A percentile compares a stretch with the other conserved stretches of the same genome.
Evolutionary conservation across 257 asterid genomes (phyloP).

Genomic region (Rhazya stricta): DNA sequence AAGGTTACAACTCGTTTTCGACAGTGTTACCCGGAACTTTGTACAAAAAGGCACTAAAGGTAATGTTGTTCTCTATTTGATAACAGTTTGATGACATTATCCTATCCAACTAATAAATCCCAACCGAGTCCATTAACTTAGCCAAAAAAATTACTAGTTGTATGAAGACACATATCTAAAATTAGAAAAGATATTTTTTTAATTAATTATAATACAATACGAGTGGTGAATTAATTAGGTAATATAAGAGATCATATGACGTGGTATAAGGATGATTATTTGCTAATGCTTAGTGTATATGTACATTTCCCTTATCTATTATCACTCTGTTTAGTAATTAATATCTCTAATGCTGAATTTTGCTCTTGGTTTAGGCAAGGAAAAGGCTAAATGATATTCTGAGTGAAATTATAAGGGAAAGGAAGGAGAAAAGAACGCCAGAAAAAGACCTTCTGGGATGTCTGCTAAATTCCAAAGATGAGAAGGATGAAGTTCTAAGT

Average conservation of each 20-base stretch:
- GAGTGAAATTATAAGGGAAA: conserved; percentile 41
- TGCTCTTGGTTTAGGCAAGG: conserved; percentile 58
- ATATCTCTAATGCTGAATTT: neutral
- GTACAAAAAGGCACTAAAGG: conserved; percentile 57
- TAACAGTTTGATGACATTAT: neutral
- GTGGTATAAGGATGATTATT: too few species aligned
- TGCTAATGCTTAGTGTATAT: too few species aligned
- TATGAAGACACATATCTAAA: neutral
- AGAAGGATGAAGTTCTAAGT: conserved; percentile 33
- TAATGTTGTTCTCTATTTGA: conserved; percentile 1
- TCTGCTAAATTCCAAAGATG: conserved; percentile 43
- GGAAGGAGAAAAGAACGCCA: conserved; percentile 36
- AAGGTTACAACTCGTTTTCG: conserved; percentile 80
- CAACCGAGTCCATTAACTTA: neutral
- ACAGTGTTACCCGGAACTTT: conserved; percentile 55
- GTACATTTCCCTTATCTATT: neutral
- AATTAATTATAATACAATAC: too few species aligned
- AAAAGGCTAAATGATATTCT: conserved; percentile 58
- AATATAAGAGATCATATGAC: too few species aligned
- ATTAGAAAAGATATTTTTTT: too few species aligned
- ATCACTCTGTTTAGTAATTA: neutral
- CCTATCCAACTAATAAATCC: neutral
- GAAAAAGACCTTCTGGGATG: conserved; percentile 54
- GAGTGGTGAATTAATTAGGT: too few species aligned
- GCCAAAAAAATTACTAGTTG: neutral